Conservation (phyloP, 2,329 filamentous ascomycete genomes). For the Fusarium annulatum region DNA sequence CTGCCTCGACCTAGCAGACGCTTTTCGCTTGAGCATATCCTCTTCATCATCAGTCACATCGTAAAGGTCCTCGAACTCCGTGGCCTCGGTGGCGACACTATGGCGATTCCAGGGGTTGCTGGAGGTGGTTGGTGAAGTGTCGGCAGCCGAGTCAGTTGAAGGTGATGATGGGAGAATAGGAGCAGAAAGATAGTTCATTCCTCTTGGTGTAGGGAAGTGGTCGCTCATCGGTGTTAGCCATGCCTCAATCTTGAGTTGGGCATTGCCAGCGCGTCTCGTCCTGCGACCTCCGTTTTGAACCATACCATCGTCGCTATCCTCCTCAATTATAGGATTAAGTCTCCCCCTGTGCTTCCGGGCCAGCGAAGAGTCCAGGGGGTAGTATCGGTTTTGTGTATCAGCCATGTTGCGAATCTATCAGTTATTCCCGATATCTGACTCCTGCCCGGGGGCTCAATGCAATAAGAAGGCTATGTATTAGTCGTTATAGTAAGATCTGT, state of each 20-base stretch:
- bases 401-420: constrained; percentile 58
- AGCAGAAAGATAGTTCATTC: constrained; percentile 71
- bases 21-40: constrained; percentile 42
- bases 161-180: constrained; percentile 71
- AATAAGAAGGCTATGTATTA: constrained; percentile 38
- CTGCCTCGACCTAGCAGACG: constrained; percentile 56
- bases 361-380: constrained; percentile 64
- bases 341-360: constrained; percentile 63
- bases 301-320: constrained; percentile 57
- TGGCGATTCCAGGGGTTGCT: constrained; percentile 72
- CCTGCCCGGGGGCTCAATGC: constrained; percentile 22
- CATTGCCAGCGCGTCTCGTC: constrained; percentile 46
- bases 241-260: constrained; percentile 64
- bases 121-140: constrained; percentile 64
- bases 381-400: constrained; percentile 54
- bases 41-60: constrained; percentile 85
- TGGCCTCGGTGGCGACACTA: constrained; percentile 72
- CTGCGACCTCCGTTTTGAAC: constrained; percentile 38
- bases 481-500: constrained; percentile 34
- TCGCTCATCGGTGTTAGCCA: constrained; percentile 70
- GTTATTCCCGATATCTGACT: constrained; percentile 49
- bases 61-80: constrained; percentile 88
- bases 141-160: constrained; percentile 64
- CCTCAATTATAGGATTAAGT: constrained; percentile 76
- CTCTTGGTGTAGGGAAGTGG: constrained; percentile 79